Evolutionary conservation across 169 alveolate species (phyloP), one percentile per base, ranked within the genome.

Genomic region (Eimeria necatrix): DNA sequence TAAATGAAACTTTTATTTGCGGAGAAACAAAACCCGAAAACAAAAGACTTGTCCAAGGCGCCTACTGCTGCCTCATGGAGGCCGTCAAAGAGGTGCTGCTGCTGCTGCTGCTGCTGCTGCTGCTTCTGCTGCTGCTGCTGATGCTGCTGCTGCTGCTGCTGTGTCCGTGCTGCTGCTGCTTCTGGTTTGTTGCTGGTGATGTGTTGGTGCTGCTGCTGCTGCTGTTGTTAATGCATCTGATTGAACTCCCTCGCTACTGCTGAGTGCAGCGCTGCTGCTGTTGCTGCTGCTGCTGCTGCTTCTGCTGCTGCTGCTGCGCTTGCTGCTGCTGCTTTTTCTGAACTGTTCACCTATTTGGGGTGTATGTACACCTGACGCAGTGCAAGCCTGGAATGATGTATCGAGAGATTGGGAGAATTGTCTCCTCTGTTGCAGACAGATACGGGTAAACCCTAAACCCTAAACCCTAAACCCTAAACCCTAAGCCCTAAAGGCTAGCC

Each of bases 371-470:
- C 83, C 48, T 41, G 48, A 41, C 71, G 86, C 97, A 97, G 95
- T 99, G 99, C 97, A 99, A 98, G 96, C 99, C 99, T 10, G 99
- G 99, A 8, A 96, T 98, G 93, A 98, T 98, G 98, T 99, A 99
- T 93, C 97, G 99, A 91, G 99, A 99, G 52, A 96, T 99, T 46
- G 99, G 99, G 51, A 98, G 98, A 88, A 83, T 98, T 53, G 99
- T 99, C 83, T 64, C 86, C 20, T 86, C 96, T 8, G 96, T 97
- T 61, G 98, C 98, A 6, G 98, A 98, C n/a, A 97, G 97, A 56
- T 94, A 97, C 95, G 95, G 73, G 95, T 91, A 48, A 41, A 59
- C 20, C n/a, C n/a, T n/a, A n/a, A n/a, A n/a, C n/a, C n/a, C n/a
- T n/a, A n/a, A n/a, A n/a, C n/a, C n/a, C n/a, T n/a, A n/a, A n/a